Evolutionary conservation across 306 rosid genomes (phyloP).

Genomic region (Abrus precatorius): DNA sequence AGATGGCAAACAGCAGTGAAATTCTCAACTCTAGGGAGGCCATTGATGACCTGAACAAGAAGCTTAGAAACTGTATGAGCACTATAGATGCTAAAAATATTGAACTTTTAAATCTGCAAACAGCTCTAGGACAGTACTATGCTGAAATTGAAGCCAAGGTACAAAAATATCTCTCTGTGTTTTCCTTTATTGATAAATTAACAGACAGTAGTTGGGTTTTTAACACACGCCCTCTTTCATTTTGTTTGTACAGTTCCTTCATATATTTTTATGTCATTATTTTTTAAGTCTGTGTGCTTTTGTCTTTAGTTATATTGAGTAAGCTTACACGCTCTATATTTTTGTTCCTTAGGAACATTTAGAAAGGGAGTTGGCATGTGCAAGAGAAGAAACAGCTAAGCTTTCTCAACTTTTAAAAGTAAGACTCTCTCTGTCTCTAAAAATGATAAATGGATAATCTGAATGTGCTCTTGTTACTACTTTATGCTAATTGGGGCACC

Average conservation of each 20-base stretch:
- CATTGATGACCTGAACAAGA: slow-evolving; percentile 71
- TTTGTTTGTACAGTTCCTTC: not conserved
- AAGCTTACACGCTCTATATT: slow-evolving; percentile 7
- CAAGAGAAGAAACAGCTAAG: slow-evolving; percentile 71
- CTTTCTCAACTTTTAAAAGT: slow-evolving; percentile 70
- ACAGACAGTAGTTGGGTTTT: slow-evolving; percentile 20
- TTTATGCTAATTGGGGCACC: not conserved
- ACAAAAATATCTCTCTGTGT: slow-evolving; percentile 36
- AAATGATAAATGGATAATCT: not conserved
- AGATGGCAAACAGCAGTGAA: slow-evolving; percentile 62
- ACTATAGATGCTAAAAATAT: slow-evolving; percentile 75
- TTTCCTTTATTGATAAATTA: not conserved
- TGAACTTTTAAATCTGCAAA: slow-evolving; percentile 86
- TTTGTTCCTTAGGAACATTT: slow-evolving; percentile 69
- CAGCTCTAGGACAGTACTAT: slow-evolving; percentile 90
- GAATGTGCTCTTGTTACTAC: slow-evolving; percentile 7
- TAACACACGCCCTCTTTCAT: not conserved
- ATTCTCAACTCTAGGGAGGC: slow-evolving; percentile 62
- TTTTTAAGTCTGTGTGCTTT: slow-evolving; percentile 16
- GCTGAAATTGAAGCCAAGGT: slow-evolving; percentile 97
- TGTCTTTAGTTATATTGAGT: slow-evolving; percentile 1
- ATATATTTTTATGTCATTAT: slow-evolving; percentile 17
- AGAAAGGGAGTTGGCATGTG: slow-evolving; percentile 71
- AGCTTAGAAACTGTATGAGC: slow-evolving; percentile 65
- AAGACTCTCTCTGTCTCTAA: slow-evolving; percentile 30